A percentile compares a stretch with the other conserved stretches of the same genome.
Conservation (phyloP, 2,329 filamentous ascomycete species). For the Trichophyton simii region DNA sequence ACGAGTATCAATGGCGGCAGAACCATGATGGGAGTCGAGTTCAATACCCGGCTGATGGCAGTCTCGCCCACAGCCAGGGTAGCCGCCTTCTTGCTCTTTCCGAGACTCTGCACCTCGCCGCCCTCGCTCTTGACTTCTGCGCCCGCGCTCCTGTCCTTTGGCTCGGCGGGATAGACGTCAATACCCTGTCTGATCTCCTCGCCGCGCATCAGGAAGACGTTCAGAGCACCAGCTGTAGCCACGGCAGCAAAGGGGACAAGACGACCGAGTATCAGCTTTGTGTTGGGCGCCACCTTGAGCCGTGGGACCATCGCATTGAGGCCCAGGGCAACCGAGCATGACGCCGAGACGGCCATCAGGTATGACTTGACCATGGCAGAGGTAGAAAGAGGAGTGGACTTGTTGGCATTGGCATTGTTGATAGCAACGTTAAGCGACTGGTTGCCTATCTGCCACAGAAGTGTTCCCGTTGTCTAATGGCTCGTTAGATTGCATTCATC, state of each 20-base stretch:
- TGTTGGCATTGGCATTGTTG: constrained; percentile 96
- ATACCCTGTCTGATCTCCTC: constrained; percentile 92
- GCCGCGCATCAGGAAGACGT: constrained; percentile 94
- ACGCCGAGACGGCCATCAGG: constrained; percentile 79
- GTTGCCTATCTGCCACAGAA: constrained; percentile 91
- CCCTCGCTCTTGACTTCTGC: constrained; percentile 50
- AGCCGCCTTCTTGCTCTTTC: constrained; percentile 78
- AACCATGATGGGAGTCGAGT: constrained; percentile 94
- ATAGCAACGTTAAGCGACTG: constrained; percentile 97
- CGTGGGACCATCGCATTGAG: constrained; percentile 82
- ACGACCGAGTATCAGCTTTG: constrained; percentile 64
- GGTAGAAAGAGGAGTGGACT: constrained; percentile 76
- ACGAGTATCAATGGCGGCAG: constrained; percentile 79
- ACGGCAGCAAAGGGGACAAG: constrained; percentile 94
- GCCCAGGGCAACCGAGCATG: constrained; percentile 83
- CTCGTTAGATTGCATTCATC: neutral
- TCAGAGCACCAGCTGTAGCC: constrained; percentile 77
- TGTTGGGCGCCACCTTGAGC: constrained; percentile 59
- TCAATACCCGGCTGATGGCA: constrained; percentile 78
- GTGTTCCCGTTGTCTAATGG: constrained; percentile 59
- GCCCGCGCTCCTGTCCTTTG: constrained; percentile 49
- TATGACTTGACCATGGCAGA: constrained; percentile 79
- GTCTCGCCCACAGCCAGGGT: constrained; percentile 86
- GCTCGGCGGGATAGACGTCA: constrained; percentile 74
- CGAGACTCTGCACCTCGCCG: constrained; percentile 57